phyloP scores from a whole-genome alignment of 164 flowering plant genomes.

The Vitis cinerea region DNA sequence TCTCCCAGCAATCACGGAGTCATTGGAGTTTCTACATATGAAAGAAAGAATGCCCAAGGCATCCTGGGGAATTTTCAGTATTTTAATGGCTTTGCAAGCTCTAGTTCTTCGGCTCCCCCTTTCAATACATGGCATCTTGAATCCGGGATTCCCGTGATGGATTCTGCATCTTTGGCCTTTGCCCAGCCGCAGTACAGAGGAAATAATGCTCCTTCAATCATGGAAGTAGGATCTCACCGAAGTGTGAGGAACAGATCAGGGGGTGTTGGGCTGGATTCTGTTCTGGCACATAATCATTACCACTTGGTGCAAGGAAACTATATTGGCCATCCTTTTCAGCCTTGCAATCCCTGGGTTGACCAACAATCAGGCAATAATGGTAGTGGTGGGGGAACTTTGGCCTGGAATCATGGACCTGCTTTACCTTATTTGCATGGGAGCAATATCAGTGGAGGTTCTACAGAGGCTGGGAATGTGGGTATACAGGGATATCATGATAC shows the following conservation, averaged over 20 bases:
- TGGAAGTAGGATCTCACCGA: constrained; percentile 41
- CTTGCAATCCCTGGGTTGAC: constrained; percentile 44
- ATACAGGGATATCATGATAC: constrained; percentile 45
- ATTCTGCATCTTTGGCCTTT: constrained; percentile 24
- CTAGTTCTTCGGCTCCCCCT: constrained; percentile 49
- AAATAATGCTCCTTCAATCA: constrained; percentile 19
- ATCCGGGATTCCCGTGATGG: constrained; percentile 29
- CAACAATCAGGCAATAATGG: constrained; percentile 32
- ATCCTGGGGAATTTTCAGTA: constrained; percentile 33
- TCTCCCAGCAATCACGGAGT: constrained; percentile 46
- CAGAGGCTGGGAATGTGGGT: constrained; percentile 38
- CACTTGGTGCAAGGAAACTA: constrained; percentile 47
- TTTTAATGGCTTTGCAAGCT: constrained; percentile 41
- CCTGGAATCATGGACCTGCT: constrained; percentile 49
- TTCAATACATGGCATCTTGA: constrained; percentile 42
- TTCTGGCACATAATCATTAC: constrained; percentile 34
- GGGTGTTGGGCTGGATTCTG: constrained; percentile 35
- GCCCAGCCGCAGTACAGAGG: constrained; percentile 34
- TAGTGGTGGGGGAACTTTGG: constrained; percentile 39
- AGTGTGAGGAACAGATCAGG: constrained; percentile 47
- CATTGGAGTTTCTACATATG: constrained; percentile 41
- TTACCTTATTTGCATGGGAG: constrained; percentile 24
- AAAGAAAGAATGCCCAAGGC: constrained; percentile 65
- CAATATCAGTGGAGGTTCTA: constrained; percentile 36
- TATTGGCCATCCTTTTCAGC: constrained; percentile 45